These are phyloP conservation scores for Diutina ranongensis DNA, from an alignment of 1,139 yeast genomes.

Conservation along the genomic window DNA sequence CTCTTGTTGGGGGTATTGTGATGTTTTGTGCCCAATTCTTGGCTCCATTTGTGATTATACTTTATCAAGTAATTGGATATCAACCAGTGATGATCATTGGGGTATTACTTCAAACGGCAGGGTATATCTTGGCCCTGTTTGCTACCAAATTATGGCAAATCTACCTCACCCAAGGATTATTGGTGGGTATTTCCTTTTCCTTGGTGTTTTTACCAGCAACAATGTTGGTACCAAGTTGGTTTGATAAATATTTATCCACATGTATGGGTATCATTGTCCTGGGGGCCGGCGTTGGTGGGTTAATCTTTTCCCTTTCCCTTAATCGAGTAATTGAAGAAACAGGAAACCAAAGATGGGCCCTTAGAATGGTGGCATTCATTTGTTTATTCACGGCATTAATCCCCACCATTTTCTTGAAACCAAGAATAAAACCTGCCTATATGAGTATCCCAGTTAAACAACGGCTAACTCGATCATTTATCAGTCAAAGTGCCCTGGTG, in stretches of 20 bases:
- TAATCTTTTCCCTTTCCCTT: slow-evolving; percentile 38
- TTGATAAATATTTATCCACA: slow-evolving; percentile 40
- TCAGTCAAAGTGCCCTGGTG: slow-evolving; percentile 14
- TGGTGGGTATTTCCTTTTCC: slow-evolving; percentile 51
- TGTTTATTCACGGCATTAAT: slow-evolving; percentile 29
- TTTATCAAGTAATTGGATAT: slow-evolving; percentile 23
- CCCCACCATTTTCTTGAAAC: slow-evolving; percentile 19
- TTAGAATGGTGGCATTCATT: slow-evolving; percentile 46
- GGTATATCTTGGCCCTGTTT: slow-evolving; percentile 54
- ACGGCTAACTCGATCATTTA: slow-evolving; percentile 14
- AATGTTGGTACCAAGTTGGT: slow-evolving; percentile 52
- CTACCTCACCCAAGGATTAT: slow-evolving; percentile 58
- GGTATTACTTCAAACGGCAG: slow-evolving; percentile 37
- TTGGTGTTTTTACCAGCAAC: slow-evolving; percentile 22
- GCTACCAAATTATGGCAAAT: slow-evolving; percentile 52
- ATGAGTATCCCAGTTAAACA: slow-evolving; percentile 17
- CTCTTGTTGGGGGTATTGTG: slow-evolving; percentile 58
- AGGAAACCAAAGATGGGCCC: slow-evolving; percentile 56
- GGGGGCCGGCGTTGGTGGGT: slow-evolving; percentile 62
- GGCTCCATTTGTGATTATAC: slow-evolving; percentile 39
- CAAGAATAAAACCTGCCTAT: not conserved
- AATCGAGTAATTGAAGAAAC: slow-evolving; percentile 35
- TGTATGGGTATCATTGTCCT: slow-evolving; percentile 50
- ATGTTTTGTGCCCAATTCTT: slow-evolving; percentile 46
- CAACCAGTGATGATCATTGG: slow-evolving; percentile 26